Evolutionary conservation across 228 moss, liverwort and hornwort genomes (phyloP), one percentile per base, ranked within the genome.

Genomic region (Sphagnum fallax): DNA sequence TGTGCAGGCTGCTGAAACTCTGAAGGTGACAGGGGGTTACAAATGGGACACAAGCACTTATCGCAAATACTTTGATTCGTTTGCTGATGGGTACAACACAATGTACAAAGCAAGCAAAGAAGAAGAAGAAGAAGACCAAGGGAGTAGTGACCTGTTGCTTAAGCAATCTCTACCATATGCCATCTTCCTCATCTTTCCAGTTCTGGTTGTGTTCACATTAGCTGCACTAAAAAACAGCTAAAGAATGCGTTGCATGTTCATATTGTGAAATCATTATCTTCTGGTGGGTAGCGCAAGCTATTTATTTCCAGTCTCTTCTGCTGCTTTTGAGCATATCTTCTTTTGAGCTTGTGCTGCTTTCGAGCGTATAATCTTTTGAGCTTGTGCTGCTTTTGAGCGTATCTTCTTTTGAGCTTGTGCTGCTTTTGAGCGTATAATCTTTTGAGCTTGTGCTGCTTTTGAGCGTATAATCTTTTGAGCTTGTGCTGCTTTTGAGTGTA

Each of bases 1-100:
- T 52, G 16, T 79, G 66, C 79, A 97, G 97, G 97, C 97, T 74
- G 93, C 93, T 78, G 91, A 91, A 69, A 84, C 71, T 60, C 63
- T 97, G 78, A 97, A 97, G 77, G 83, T 97, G 52, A 69, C 64
- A 48, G 67, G 71, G 60, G 72, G 52, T 50, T 78, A 85, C 81
- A 76, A 85, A 60, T 97, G 91, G 93, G 97, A 97, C 70, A 78
- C 88, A 70, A 82, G 82, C 62, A 50, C 64, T 6, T 97, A 97
- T 64, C 83, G 81, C 65, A 82, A 90, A 61, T 93, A 93, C 75
- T 97, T 97, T 32, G 86, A 90, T 75, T 67, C 90, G 51, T 97
- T 97, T 77, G 81, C 93, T n/a, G 76, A 85, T 76, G 88, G 91
- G 53, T 97, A 93, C 85, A 89, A 84, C 60, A 85, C 80, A 52